Evolutionary conservation across 441 rosid genomes (phyloP), one percentile per base, ranked within the genome.

Genomic region (Geranium incanum): DNA sequence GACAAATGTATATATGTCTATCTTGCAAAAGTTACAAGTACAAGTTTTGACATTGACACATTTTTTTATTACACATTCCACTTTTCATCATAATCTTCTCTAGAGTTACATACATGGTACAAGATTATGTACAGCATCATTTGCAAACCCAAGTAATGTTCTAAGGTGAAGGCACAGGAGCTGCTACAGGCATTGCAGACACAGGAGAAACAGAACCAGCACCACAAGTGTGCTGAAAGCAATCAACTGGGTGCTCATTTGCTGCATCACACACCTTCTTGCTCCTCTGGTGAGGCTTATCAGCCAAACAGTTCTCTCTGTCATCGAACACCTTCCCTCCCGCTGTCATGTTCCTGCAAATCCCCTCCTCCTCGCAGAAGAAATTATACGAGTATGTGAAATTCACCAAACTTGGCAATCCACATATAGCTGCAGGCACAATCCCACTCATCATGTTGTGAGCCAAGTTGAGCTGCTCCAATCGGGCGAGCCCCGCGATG

Each of bases 341-440:
- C 84, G 91, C 78, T 0, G 81, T 69, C 33, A 81, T 86, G 89
- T 55, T 78, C 78, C 76, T 62, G 4, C 93, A 88, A 43, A 67
- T 71, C 0, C 87, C 87, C 0, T 87, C 82, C 33, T 82, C 87
- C 11, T 88, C 87, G 1, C 74, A 79, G 74, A 94, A 90, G 70
- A 81, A 91, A 80, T 94, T 91, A 78, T 86, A 79, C 64, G 95
- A 86, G 68, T 86, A 74, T 0, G 92, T 87, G 63, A 94, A 83
- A 69, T 87, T 94, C 11, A 74, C 65, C 76, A 94, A 69, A 67
- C 71, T 86, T 23, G 99, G 95, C 23, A 94, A 78, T 78, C 5
- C 85, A 84, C 23, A 94, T 79, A 70, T 77, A 18, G 52, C 73
- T 0, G 85, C 68, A 7, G 89, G 88, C 36, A 86, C 84, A 19